Evolutionary conservation across 2,329 filamentous ascomycete species (phyloP).

Genomic region (Calonectria ilicicola): DNA sequence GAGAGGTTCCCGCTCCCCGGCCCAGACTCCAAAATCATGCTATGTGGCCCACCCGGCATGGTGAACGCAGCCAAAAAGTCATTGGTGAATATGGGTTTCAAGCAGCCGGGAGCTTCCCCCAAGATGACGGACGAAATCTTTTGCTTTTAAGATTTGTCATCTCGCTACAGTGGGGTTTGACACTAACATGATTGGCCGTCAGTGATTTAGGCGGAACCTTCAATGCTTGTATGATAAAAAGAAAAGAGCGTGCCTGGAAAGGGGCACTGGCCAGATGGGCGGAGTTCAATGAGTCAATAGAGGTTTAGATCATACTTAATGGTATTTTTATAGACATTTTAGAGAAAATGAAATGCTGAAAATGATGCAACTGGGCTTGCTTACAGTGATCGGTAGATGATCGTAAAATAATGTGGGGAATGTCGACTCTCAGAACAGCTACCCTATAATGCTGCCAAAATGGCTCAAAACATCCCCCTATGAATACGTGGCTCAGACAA

Average conservation of each 20-base stretch:
- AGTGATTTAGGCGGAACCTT: background rate
- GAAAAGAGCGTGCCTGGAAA: too few species aligned
- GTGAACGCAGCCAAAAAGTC: conserved; percentile 66
- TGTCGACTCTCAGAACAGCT: background rate
- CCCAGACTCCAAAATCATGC: conserved; percentile 62
- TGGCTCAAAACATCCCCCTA: too few species aligned
- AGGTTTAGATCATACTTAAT: too few species aligned
- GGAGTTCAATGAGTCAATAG: too few species aligned
- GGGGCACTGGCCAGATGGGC: too few species aligned
- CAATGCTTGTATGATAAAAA: too few species aligned
- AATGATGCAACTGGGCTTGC: too few species aligned
- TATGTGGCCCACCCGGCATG: conserved; percentile 73
- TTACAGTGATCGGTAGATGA: background rate
- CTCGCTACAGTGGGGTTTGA: background rate
- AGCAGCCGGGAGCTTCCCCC: conserved; percentile 59
- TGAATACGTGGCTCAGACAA: too few species aligned
- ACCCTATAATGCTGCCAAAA: background rate
- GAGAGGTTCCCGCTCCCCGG: conserved; percentile 60
- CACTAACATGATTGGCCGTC: background rate
- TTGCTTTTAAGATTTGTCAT: conserved; percentile 56
- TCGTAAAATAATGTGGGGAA: background rate
- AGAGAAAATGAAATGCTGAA: too few species aligned
- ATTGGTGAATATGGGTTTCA: conserved; percentile 62
- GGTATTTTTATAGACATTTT: too few species aligned
- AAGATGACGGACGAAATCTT: conserved; percentile 69